phyloP scores from a whole-genome alignment of 306 rosid genomes.

The Quercus variabilis region DNA sequence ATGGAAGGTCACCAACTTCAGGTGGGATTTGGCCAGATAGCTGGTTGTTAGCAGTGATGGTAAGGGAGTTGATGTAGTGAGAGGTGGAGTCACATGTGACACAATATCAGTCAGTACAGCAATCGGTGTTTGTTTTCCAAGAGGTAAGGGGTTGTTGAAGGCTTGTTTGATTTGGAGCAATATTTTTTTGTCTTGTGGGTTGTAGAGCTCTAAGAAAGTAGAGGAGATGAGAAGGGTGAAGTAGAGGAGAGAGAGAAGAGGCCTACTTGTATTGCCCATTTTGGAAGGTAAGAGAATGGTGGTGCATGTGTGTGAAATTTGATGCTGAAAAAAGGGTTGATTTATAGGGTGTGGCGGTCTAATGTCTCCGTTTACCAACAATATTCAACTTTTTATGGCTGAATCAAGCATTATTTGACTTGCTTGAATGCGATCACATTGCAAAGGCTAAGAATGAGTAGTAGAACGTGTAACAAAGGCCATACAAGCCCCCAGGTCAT shows the following conservation, averaged over 20 bases:
- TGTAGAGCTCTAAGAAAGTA: slow-evolving; percentile 45
- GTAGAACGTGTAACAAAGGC: too few species aligned
- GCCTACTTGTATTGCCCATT: background rate
- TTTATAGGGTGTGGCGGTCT: background rate
- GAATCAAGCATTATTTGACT: too few species aligned
- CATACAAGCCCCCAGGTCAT: too few species aligned
- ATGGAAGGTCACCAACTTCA: slow-evolving; percentile 65
- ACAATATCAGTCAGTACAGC: slow-evolving; percentile 55
- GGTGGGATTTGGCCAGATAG: slow-evolving; percentile 58
- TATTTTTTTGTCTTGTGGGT: slow-evolving; percentile 62
- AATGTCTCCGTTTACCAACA: too few species aligned
- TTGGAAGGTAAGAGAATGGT: background rate
- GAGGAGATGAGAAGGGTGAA: slow-evolving; percentile 17
- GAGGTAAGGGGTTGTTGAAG: slow-evolving; percentile 66
- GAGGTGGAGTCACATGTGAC: slow-evolving; percentile 49
- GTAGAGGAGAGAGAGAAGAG: background rate
- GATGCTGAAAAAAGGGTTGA: background rate
- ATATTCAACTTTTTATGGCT: too few species aligned
- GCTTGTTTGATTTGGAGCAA: slow-evolving; percentile 62
- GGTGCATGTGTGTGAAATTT: background rate
- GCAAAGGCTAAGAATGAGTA: too few species aligned
- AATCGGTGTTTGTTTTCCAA: slow-evolving; percentile 54
- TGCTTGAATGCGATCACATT: too few species aligned
- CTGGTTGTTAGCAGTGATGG: slow-evolving; percentile 25
- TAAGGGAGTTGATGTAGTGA: slow-evolving; percentile 57